Evolutionary conservation across 208 protist species (phyloP), one percentile per base, ranked within the genome.

Genomic region (Phytomonas sp.): DNA sequence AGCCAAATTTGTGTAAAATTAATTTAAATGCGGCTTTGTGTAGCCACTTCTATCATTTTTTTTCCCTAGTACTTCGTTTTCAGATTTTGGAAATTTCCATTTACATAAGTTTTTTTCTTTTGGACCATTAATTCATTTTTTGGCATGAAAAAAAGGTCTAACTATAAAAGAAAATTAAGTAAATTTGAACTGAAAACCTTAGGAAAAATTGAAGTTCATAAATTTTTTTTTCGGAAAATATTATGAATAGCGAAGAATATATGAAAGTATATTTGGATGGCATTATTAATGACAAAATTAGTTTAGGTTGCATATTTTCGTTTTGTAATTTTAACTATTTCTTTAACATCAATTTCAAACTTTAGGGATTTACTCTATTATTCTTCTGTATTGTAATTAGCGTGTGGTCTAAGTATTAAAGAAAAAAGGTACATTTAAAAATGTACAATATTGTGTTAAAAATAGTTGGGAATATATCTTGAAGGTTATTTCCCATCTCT

Each of bases 211-310:
- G 11, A 6, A 70, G 60, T 67, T 52, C 60, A 42, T 69, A 6
- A 40, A 52, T 45, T 60, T 66, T 71, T 56, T 30, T 60, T 31
- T 40, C 31, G 30, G 8, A 33, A 69, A 69, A 69, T 69, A 63
- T 8, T 63, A 16, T 26, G 6, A 69, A 56, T 56, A 4, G 16
- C 7, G 19, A 12, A 56, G 45, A 23, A 56, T 26, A 56, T 56
- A 56, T 56, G 23, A 26, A 56, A 7, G 8, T 23, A 7, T 56
- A 56, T 26, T 7, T 56, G 23, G 26, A 56, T 56, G 16, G 23
- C 26, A 26, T 56, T 26, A 56, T 6, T 6, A 5, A 26, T 26
- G 16, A 56, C 45, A 4, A 31, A 69, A 33, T 2, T 72, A 11
- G 11, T 68, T 71, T 60, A 32, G 12, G 10, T 67, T 72, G 29